These are phyloP conservation scores for Rhazya stricta DNA, from an alignment of 257 asterid genomes.

Conservation along the genomic window DNA sequence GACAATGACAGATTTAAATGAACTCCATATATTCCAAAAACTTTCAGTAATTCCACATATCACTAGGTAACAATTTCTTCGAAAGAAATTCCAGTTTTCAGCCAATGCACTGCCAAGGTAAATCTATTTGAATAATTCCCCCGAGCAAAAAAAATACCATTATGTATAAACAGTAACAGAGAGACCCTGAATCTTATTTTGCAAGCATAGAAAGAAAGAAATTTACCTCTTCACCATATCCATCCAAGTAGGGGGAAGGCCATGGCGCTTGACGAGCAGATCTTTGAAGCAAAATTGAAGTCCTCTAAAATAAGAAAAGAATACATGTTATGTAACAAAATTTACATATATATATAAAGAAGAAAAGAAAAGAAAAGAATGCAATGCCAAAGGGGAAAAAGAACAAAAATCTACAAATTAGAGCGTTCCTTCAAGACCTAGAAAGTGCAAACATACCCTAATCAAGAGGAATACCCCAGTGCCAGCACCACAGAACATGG, in stretches of 20 bases:
- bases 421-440: neutral
- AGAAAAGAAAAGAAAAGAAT: too few relatives aligned
- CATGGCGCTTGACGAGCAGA: conserved; percentile 94
- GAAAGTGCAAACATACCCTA: conserved; percentile 47
- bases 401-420: conserved; percentile 1
- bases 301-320: conserved; percentile 45
- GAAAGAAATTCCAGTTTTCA: too few relatives aligned
- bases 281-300: conserved; percentile 86
- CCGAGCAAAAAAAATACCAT: too few relatives aligned
- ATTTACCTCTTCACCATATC: conserved; percentile 93
- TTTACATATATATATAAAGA: too few relatives aligned
- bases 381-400: neutral
- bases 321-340: neutral
- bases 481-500: conserved; percentile 84
- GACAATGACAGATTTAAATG: neutral
- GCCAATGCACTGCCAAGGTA: too few relatives aligned
- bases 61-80: neutral
- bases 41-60: neutral
- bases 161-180: too few relatives aligned
- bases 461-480: conserved; percentile 88
- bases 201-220: neutral
- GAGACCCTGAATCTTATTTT: neutral
- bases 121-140: too few relatives aligned
- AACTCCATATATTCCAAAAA: neutral
- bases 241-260: conserved; percentile 98